Percentiles rank a stretch among this genome's conserved stretches.
Evolutionary conservation across 768 basidiomycete species (phyloP).

Genomic region (Lentinula sp.): DNA sequence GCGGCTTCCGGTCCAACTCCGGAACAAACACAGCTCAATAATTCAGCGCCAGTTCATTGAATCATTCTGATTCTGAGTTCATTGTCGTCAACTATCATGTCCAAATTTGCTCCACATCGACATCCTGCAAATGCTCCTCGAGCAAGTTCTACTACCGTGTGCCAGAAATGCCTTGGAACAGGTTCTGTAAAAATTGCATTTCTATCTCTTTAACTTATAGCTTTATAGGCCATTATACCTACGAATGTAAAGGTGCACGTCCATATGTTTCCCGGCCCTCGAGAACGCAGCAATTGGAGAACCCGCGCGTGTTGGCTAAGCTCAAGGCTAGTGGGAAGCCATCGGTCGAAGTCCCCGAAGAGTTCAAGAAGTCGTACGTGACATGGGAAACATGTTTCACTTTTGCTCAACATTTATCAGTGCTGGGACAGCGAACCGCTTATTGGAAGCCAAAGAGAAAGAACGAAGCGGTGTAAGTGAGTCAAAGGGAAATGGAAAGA

Average conservation of each 20-base stretch:
- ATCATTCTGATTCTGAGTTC: not conserved
- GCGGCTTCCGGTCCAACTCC: not conserved
- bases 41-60: no score
- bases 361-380: conserved; percentile 78
- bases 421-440: conserved; percentile 77
- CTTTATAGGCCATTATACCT: conserved; percentile 77
- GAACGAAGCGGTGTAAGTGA: conserved; percentile 44
- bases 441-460: conserved; percentile 79
- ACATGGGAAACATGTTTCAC: not conserved
- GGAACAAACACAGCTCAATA: not conserved
- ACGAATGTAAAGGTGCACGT: conserved; percentile 76
- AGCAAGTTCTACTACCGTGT: conserved; percentile 61
- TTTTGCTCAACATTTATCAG: conserved; percentile 24
- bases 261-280: conserved; percentile 90
- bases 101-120: conserved; percentile 74
- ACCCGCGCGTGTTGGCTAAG: conserved; percentile 63
- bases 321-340: conserved; percentile 68
- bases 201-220: not conserved
- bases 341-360: conserved; percentile 81
- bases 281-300: conserved; percentile 79
- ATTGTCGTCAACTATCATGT: conserved; percentile 37
- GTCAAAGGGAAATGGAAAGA: conserved; percentile 28
- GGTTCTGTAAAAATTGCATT: conserved; percentile 35
- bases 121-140: conserved; percentile 56
- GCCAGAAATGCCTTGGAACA: conserved; percentile 75